A percentile compares a stretch with the other conserved stretches of the same genome.
Conservation (phyloP, 2,329 filamentous ascomycete species). For the Pseudogymnoascus sp. region DNA sequence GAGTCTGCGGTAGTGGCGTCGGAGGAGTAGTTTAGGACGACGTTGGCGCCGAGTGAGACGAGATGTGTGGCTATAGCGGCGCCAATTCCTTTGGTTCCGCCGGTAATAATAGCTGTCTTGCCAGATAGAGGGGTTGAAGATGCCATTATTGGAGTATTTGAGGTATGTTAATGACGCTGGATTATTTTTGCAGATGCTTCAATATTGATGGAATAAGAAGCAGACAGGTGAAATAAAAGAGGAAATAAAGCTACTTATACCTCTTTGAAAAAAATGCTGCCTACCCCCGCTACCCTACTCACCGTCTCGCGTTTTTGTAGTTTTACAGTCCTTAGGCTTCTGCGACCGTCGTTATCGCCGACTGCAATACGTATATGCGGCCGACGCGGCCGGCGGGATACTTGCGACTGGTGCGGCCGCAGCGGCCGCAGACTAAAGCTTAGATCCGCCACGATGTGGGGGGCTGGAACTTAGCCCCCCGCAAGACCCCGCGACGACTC, state of each 20-base stretch:
- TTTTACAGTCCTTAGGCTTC: not conserved
- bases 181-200: not conserved
- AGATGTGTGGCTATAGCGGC: constrained; percentile 49
- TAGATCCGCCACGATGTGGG: not conserved
- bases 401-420: not conserved
- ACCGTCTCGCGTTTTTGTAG: no score
- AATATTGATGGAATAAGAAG: not conserved
- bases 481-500: not conserved
- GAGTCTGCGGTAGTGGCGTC: constrained; percentile 39
- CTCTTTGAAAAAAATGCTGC: not conserved
- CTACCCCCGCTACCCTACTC: no score
- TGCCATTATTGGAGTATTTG: not conserved
- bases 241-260: not conserved
- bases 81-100: constrained; percentile 51
- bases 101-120: constrained; percentile 44
- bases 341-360: not conserved
- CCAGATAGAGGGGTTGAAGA: constrained; percentile 25
- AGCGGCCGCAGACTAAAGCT: not conserved
- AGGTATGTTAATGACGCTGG: not conserved
- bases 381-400: not conserved
- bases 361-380: not conserved
- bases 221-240: not conserved
- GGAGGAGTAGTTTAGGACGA: constrained; percentile 50
- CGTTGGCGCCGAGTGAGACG: constrained; percentile 45
- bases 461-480: not conserved